These are phyloP conservation scores for Lolium multiflorum DNA, from an alignment of 176 grass and related monocot species.

Conservation along the genomic window DNA sequence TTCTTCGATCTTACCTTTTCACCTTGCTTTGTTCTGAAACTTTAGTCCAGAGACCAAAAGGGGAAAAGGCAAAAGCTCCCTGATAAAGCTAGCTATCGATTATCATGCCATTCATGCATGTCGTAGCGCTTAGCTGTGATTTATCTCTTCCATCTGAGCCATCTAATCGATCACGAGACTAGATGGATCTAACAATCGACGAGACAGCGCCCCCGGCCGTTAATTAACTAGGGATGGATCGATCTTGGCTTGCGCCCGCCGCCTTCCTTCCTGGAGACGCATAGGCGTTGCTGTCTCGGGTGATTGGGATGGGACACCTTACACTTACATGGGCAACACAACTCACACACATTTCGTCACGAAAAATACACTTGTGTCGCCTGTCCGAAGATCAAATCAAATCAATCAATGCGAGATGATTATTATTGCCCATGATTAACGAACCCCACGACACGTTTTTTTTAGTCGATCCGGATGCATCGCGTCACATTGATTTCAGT, in stretches of 20 bases:
- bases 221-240: background rate
- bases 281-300: background rate
- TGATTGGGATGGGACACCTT: background rate
- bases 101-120: background rate
- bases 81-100: too few species aligned
- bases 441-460: background rate
- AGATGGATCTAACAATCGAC: background rate
- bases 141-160: background rate
- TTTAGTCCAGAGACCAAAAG: background rate
- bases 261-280: background rate
- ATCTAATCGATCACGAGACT: background rate
- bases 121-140: background rate
- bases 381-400: background rate
- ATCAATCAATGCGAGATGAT: background rate
- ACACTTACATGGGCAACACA: background rate
- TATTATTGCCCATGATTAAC: background rate
- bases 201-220: constrained; percentile 12
- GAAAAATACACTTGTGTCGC: background rate
- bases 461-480: background rate
- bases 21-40: background rate
- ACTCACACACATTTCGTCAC: constrained; percentile 29
- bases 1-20: background rate
- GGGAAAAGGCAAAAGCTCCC: background rate
- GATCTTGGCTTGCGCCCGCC: constrained; percentile 1
- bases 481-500: background rate